Evolutionary conservation across 2,329 filamentous ascomycete species (phyloP).

Genomic region (Mycosphaerella arachidis): DNA sequence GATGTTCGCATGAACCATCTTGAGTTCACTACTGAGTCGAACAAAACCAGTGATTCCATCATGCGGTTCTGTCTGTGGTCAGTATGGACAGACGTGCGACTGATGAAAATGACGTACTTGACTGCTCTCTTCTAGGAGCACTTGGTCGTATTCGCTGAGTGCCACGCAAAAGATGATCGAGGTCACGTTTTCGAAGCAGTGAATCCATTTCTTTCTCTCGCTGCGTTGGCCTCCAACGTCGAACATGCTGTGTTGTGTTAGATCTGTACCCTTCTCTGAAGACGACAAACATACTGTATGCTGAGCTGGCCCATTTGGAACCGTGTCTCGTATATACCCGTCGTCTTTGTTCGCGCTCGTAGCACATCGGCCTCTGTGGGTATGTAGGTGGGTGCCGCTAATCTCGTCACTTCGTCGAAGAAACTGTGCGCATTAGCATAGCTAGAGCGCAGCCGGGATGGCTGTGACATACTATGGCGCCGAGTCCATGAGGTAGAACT

Average conservation of each 20-base stretch:
- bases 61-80: slow-evolving; percentile 74
- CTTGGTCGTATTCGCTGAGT: slow-evolving; percentile 96
- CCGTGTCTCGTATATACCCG: slow-evolving; percentile 96
- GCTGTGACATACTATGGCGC: slow-evolving; percentile 71
- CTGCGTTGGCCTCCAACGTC: slow-evolving; percentile 96
- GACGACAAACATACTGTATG: slow-evolving; percentile 72
- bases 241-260: slow-evolving; percentile 71
- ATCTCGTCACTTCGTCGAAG: slow-evolving; percentile 86
- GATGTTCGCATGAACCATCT: slow-evolving; percentile 99
- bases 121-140: slow-evolving; percentile 91
- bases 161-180: slow-evolving; percentile 99
- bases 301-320: slow-evolving; percentile 98
- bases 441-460: slow-evolving; percentile 2
- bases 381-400: slow-evolving; percentile 78
- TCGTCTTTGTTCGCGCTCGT: slow-evolving; percentile 93
- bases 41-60: slow-evolving; percentile 96
- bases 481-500: slow-evolving; percentile 99
- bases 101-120: slow-evolving; percentile 58
- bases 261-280: neutral
- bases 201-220: slow-evolving; percentile 99
- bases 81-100: slow-evolving; percentile 16
- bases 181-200: slow-evolving; percentile 99
- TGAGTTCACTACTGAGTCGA: slow-evolving; percentile 98
- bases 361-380: slow-evolving; percentile 93
- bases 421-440: slow-evolving; percentile 57